These are phyloP conservation scores for Leccinum olivaceopallidum DNA, from an alignment of 768 basidiomycete species.

Conservation along the genomic window DNA sequence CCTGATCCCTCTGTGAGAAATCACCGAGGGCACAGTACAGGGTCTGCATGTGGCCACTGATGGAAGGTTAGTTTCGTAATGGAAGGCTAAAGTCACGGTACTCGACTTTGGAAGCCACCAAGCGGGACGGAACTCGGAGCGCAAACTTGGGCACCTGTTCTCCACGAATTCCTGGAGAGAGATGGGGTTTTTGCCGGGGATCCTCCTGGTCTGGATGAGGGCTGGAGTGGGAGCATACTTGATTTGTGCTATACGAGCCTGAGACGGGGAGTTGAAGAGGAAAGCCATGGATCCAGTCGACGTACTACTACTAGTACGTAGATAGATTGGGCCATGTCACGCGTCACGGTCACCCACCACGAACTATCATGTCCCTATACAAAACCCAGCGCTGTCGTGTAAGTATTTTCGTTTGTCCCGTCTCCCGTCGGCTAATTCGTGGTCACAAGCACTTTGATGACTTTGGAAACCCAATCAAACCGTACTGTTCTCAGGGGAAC, in stretches of 20 bases:
- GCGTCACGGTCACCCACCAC: constrained; percentile 22
- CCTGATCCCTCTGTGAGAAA: constrained; percentile 32
- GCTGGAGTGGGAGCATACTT: constrained; percentile 23
- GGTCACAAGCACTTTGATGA: constrained; percentile 47
- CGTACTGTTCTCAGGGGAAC: constrained; percentile 47
- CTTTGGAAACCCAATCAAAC: constrained; percentile 41
- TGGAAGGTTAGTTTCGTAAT: constrained; percentile 16
- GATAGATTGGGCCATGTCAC: constrained; percentile 15
- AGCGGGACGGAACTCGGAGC: constrained; percentile 29
- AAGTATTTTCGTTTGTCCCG: constrained; percentile 22
- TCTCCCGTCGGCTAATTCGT: constrained; percentile 16
- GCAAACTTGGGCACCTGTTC: constrained; percentile 30
- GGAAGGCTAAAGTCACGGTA: neutral
- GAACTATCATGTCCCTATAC: constrained; percentile 34
- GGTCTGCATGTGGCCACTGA: constrained; percentile 35
- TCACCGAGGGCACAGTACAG: constrained; percentile 33
- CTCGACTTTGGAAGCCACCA: constrained; percentile 37
- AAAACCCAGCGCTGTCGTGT: constrained; percentile 52
- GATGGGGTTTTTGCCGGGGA: constrained; percentile 11
- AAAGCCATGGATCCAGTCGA: constrained; percentile 19
- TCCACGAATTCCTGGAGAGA: constrained; percentile 34
- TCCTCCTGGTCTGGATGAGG: constrained; percentile 18
- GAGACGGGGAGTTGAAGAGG: constrained; percentile 17
- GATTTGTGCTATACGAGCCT: constrained; percentile 18
- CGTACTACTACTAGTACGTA: neutral